Percentiles rank a stretch among this genome's conserved stretches.
phyloP scores from a whole-genome alignment of 257 asterid genomes.

The Craterostigma plantagineum region DNA sequence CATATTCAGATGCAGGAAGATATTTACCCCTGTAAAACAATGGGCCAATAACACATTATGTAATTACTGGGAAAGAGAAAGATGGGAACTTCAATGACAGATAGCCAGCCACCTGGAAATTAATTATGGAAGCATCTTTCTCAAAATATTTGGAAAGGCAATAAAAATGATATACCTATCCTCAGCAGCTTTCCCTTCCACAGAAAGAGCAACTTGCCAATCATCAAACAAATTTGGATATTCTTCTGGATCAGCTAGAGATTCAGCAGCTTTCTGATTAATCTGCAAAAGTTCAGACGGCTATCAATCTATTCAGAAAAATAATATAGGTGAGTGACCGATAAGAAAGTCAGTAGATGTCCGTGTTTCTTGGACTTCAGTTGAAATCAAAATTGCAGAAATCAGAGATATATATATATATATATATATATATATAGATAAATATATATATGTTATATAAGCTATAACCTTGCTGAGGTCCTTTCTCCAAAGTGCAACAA shows the following conservation, averaged over 20 bases:
- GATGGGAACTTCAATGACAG: background rate
- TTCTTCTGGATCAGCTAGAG: conserved; percentile 97
- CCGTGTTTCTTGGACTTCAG: background rate
- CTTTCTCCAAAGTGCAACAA: conserved; percentile 83
- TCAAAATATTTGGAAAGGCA: background rate
- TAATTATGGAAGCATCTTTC: background rate
- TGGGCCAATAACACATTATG: conserved; percentile 7
- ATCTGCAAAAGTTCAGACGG: conserved; percentile 26
- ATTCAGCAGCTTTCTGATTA: conserved; percentile 94
- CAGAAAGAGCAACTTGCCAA: conserved; percentile 93
- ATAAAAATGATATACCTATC: conserved; percentile 18
- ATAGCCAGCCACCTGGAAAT: background rate
- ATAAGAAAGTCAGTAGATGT: conserved; percentile 5
- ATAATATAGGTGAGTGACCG: conserved; percentile 1
- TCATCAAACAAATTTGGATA: conserved; percentile 93
- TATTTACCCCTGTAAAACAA: conserved; percentile 37
- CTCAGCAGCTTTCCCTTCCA: conserved; percentile 65
- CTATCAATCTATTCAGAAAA: conserved; percentile 9
- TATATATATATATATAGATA: too few species aligned
- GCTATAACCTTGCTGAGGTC: conserved; percentile 73
- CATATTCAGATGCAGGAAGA: conserved; percentile 69
- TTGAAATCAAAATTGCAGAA: background rate
- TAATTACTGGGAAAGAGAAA: background rate
- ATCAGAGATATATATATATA: background rate
- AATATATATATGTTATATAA: too few species aligned